Evolutionary conservation across 306 rosid genomes (phyloP).

Genomic region (Citrullus amarus): DNA sequence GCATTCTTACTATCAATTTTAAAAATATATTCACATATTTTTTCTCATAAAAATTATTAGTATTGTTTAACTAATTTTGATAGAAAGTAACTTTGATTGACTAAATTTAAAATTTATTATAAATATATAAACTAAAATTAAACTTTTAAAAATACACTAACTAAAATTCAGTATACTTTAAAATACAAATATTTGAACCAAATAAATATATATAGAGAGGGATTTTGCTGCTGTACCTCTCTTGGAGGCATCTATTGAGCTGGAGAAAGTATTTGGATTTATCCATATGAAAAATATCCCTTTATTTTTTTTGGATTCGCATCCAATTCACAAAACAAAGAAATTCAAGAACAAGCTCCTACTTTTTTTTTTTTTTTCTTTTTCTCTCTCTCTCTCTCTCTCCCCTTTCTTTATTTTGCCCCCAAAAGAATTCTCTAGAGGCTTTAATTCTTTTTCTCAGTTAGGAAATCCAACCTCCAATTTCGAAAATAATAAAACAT

Average conservation of each 20-base stretch:
- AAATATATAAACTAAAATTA: neutral
- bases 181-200: neutral
- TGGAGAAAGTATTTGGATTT: slow-evolving; percentile 41
- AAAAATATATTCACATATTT: no score
- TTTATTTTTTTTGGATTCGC: slow-evolving; percentile 26
- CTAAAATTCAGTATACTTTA: no score
- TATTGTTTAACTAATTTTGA: no score
- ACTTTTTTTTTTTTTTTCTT: neutral
- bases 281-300: slow-evolving; percentile 51
- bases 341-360: slow-evolving; percentile 7
- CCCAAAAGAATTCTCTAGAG: slow-evolving; percentile 1
- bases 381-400: no score
- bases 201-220: neutral
- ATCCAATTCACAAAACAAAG: slow-evolving; percentile 22
- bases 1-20: no score
- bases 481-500: no score
- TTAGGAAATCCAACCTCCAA: no score
- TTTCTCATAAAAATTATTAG: no score
- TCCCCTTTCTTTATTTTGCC: neutral
- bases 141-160: no score
- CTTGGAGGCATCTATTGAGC: slow-evolving; percentile 51
- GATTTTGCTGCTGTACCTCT: slow-evolving; percentile 28
- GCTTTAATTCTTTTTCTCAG: neutral
- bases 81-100: no score
- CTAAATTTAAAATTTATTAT: no score